Evolutionary conservation across 371 early-diverging fungal species (phyloP).

Genomic region (Lichtheimia ornata): DNA sequence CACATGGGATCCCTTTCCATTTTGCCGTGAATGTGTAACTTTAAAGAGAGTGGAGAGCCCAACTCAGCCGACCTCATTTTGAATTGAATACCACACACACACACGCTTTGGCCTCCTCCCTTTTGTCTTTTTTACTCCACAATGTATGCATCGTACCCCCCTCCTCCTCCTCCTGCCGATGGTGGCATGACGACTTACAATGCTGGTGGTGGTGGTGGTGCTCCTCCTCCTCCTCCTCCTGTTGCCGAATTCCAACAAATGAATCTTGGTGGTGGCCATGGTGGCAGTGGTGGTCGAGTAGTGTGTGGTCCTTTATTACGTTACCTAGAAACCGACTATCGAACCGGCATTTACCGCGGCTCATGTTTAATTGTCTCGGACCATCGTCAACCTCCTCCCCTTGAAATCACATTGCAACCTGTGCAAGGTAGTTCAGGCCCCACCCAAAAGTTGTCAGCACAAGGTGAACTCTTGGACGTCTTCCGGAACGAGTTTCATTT

Average conservation of each 20-base stretch:
- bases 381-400: constrained; percentile 21
- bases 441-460: constrained; percentile 8
- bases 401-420: constrained; percentile 14
- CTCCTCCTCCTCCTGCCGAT: not conserved
- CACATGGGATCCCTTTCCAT: too few relatives aligned
- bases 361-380: constrained; percentile 36
- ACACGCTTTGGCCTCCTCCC: too few relatives aligned
- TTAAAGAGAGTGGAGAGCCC: too few relatives aligned
- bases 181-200: not conserved
- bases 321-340: constrained; percentile 32
- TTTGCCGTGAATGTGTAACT: too few relatives aligned
- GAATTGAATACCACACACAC: too few relatives aligned
- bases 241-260: constrained; percentile 13
- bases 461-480: constrained; percentile 26
- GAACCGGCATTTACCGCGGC: constrained; percentile 27
- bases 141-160: not conserved
- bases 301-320: constrained; percentile 38
- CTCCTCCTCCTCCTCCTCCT: too few relatives aligned
- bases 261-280: constrained; percentile 7
- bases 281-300: constrained; percentile 14
- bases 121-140: too few relatives aligned
- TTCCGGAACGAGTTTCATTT: constrained; percentile 33
- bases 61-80: too few relatives aligned
- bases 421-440: constrained; percentile 2
- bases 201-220: too few relatives aligned